These are phyloP conservation scores for Torrubiellomyces zombiae DNA, from an alignment of 2,329 filamentous ascomycete species.

Conservation along the genomic window DNA sequence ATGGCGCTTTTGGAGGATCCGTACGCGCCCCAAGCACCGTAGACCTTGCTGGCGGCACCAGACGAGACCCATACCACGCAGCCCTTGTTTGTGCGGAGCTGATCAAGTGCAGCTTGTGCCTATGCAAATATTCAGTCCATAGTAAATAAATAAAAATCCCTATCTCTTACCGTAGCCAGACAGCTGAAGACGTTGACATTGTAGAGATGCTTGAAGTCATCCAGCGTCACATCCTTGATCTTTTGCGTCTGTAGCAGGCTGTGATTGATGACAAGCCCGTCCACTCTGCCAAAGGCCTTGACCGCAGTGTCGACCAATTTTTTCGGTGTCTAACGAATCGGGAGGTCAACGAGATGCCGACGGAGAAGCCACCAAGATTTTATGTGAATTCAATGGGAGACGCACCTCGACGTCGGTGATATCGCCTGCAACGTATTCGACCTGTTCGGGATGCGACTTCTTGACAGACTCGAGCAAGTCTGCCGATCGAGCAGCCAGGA, in stretches of 20 bases:
- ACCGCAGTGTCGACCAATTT: conserved; percentile 50
- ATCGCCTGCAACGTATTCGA: conserved; percentile 40
- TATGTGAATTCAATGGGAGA: too few relatives aligned
- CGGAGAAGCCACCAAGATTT: too few relatives aligned
- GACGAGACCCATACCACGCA: conserved; percentile 66
- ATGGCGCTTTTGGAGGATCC: conserved; percentile 70
- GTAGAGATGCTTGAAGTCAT: conserved; percentile 61
- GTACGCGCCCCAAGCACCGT: conserved; percentile 64
- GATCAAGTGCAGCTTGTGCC: conserved; percentile 54
- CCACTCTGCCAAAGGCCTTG: conserved; percentile 52
- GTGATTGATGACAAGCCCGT: conserved; percentile 80
- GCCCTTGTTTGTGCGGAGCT: conserved; percentile 51
- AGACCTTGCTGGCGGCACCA: conserved; percentile 52
- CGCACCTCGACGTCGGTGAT: conserved; percentile 33
- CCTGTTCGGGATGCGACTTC: conserved; percentile 31
- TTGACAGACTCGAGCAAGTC: conserved; percentile 33
- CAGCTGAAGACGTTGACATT: conserved; percentile 80
- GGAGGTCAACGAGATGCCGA: too few relatives aligned
- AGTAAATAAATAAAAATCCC: too few relatives aligned
- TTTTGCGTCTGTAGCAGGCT: conserved; percentile 63
- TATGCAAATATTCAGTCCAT: conserved; percentile 19
- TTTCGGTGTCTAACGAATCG: conserved; percentile 39
- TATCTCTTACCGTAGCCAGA: conserved; percentile 49
- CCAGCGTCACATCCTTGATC: conserved; percentile 47
- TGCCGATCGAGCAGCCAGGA: conserved; percentile 38